A percentile compares a stretch with the other conserved stretches of the same genome.
Evolutionary conservation across 1,284 basidiomycete genomes (phyloP).

Genomic region (Cryptococcus sp.): DNA sequence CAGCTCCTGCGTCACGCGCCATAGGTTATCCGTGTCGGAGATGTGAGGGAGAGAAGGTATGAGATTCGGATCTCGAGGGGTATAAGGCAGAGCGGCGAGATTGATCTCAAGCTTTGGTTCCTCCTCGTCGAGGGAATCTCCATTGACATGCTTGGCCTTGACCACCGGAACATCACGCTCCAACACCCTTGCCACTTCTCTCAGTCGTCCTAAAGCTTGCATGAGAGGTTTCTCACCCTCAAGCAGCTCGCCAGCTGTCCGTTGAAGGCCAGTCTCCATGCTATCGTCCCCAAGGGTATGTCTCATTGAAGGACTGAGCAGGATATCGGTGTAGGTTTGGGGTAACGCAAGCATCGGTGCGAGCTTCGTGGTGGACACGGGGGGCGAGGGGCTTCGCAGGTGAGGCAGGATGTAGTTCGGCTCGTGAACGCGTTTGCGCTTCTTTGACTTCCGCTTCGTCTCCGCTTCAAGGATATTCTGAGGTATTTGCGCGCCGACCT

Average conservation of each 20-base stretch:
- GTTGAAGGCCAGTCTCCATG: conserved; percentile 50
- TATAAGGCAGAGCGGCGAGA: conserved; percentile 3
- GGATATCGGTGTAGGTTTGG: conserved; percentile 49
- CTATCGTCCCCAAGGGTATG: conserved; percentile 52
- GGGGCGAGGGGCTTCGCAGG: conserved; percentile 48
- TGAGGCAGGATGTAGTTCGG: conserved; percentile 43
- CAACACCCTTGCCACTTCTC: conserved; percentile 43
- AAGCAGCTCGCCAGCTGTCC: conserved; percentile 51
- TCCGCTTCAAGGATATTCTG: conserved; percentile 39
- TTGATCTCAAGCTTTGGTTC: conserved; percentile 10
- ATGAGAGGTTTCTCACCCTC: conserved; percentile 53
- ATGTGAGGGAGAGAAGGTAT: conserved; percentile 44
- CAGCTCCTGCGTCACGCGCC: conserved; percentile 48
- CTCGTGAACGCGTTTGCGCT: conserved; percentile 35
- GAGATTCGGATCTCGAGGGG: conserved; percentile 12
- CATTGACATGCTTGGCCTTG: conserved; percentile 5
- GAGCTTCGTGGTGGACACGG: conserved; percentile 42
- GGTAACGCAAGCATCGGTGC: conserved; percentile 48
- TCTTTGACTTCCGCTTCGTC: conserved; percentile 21
- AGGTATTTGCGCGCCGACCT: conserved; percentile 37
- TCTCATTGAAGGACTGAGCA: conserved; percentile 48
- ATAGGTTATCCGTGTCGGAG: conserved; percentile 49
- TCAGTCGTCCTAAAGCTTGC: conserved; percentile 48
- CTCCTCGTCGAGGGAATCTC: conserved; percentile 14
- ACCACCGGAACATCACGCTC: conserved; percentile 38